These are phyloP conservation scores for Pelomyxa schiedti DNA, from an alignment of 78 protist genomes.

Conservation along the genomic window DNA sequence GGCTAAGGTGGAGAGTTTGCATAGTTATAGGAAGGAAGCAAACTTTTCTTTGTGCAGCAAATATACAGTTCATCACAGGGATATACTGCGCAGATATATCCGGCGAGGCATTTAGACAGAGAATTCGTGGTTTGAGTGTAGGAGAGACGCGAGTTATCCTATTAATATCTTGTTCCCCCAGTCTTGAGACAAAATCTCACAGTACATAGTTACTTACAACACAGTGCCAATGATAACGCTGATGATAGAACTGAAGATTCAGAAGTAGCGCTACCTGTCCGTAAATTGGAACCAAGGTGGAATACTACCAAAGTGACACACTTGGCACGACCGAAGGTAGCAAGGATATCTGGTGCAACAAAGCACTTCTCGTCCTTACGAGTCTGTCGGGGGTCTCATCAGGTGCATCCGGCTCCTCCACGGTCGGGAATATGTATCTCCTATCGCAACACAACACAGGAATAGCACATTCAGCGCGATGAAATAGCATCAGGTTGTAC, in stretches of 20 bases:
- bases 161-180: conserved; percentile 22
- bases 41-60: conserved; percentile 44
- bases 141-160: conserved; percentile 22
- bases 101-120: conserved; percentile 29
- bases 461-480: neutral
- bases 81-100: conserved; percentile 51
- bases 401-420: neutral
- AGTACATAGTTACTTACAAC: conserved; percentile 20
- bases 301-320: too few species aligned
- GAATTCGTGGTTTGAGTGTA: conserved; percentile 26
- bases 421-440: neutral
- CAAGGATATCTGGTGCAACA: neutral
- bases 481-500: neutral
- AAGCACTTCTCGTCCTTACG: neutral
- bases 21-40: neutral
- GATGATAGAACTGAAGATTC: conserved; percentile 23
- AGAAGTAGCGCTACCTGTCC: neutral
- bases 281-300: too few species aligned
- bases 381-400: neutral
- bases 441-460: neutral
- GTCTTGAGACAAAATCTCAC: neutral
- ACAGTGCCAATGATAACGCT: conserved; percentile 29
- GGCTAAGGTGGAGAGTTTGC: conserved; percentile 9
- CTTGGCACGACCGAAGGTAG: too few species aligned
- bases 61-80: conserved; percentile 52